phyloP scores from a whole-genome alignment of 129 eudicot species.

The Kitagawia praeruptora region DNA sequence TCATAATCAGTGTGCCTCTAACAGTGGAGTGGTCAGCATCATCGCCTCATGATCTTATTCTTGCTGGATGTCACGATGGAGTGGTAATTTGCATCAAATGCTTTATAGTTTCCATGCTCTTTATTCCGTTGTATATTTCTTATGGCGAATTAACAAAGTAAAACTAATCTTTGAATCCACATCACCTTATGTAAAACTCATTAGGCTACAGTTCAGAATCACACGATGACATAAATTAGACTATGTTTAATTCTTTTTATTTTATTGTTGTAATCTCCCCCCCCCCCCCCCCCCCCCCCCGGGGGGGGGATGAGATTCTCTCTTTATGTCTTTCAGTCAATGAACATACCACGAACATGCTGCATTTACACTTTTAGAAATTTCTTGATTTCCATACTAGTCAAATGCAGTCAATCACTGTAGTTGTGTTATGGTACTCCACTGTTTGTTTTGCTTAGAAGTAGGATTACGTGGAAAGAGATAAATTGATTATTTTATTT shows the following conservation, averaged over 20 bases:
- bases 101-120: background rate
- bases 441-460: background rate
- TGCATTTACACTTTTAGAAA: background rate
- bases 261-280: background rate
- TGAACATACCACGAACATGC: background rate
- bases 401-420: background rate
- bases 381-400: background rate
- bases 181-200: background rate
- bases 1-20: constrained; percentile 62
- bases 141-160: background rate
- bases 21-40: constrained; percentile 92
- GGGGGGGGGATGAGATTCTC: background rate
- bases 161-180: background rate
- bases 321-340: background rate
- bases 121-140: background rate
- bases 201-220: background rate
- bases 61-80: constrained; percentile 99
- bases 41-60: constrained; percentile 77
- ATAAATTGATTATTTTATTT: background rate
- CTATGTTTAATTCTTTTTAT: background rate
- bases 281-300: too few relatives aligned
- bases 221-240: background rate
- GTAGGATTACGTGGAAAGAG: background rate
- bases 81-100: constrained; percentile 41
- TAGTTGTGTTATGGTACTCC: background rate